phyloP scores from a whole-genome alignment of 805 yeast species.

The Kurtzmaniella fragi region DNA sequence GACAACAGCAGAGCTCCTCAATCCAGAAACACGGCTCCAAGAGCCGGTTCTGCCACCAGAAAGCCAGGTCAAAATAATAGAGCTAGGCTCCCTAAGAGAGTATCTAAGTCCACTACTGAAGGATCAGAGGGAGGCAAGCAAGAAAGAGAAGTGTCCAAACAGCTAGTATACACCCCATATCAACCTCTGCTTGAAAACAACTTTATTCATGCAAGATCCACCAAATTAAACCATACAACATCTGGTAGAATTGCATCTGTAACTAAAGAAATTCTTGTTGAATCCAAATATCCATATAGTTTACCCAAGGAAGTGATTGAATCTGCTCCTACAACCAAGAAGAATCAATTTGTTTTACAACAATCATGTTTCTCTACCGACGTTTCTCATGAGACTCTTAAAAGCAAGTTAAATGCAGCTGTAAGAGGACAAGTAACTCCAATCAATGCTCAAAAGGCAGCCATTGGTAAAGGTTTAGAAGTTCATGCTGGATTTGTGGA shows the following conservation, averaged over 20 bases:
- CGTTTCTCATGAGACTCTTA: slow-evolving; percentile 15
- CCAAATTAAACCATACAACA: slow-evolving; percentile 21
- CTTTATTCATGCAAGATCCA: slow-evolving; percentile 35
- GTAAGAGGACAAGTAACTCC: slow-evolving; percentile 27
- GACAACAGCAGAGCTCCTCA: not conserved
- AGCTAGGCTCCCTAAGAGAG: not conserved
- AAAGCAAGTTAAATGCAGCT: slow-evolving; percentile 21
- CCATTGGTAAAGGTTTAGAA: slow-evolving; percentile 11
- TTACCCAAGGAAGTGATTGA: slow-evolving; percentile 31
- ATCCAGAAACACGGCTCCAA: not conserved
- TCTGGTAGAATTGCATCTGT: slow-evolving; percentile 35
- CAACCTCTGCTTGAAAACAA: slow-evolving; percentile 17
- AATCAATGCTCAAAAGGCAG: slow-evolving; percentile 5
- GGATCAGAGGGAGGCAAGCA: not conserved
- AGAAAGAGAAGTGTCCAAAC: slow-evolving; percentile 6
- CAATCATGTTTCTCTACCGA: slow-evolving; percentile 20
- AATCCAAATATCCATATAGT: slow-evolving; percentile 37
- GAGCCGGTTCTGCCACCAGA: not conserved
- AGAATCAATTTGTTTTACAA: slow-evolving; percentile 29
- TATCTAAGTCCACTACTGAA: not conserved
- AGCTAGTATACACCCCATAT: slow-evolving; percentile 9
- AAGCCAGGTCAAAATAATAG: slow-evolving; percentile 3
- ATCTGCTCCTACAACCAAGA: slow-evolving; percentile 10
- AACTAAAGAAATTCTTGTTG: slow-evolving; percentile 31
- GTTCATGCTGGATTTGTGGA: slow-evolving; percentile 10